These are phyloP conservation scores for Tephrocybe rancida DNA, from an alignment of 768 basidiomycete genomes.

Conservation along the genomic window DNA sequence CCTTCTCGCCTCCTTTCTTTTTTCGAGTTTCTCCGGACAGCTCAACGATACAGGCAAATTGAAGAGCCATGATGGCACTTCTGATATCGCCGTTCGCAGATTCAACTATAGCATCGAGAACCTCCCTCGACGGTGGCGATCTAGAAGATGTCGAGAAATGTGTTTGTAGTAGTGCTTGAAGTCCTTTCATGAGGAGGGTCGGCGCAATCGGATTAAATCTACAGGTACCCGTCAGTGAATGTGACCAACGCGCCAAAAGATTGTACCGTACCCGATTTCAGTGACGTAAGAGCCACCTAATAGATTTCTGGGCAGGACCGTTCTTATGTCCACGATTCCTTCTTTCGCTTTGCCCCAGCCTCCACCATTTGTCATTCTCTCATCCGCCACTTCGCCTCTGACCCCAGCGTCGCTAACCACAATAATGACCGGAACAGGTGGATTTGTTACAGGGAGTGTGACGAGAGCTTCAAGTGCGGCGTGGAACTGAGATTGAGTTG, in stretches of 20 bases:
- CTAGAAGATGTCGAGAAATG: constrained; percentile 43
- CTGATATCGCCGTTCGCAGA: constrained; percentile 90
- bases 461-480: constrained; percentile 63
- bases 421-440: constrained; percentile 71
- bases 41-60: constrained; percentile 72
- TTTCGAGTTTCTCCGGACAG: constrained; percentile 31
- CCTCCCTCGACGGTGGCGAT: constrained; percentile 58
- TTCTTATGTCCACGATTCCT: constrained; percentile 65
- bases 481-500: constrained; percentile 75
- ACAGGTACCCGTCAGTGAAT: constrained; percentile 7
- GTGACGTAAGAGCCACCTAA: constrained; percentile 74
- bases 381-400: constrained; percentile 66
- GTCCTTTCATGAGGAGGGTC: constrained; percentile 80
- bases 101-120: constrained; percentile 75
- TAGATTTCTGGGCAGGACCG: constrained; percentile 69
- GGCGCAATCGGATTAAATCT: constrained; percentile 94
- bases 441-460: constrained; percentile 30
- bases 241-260: not conserved
- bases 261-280: constrained; percentile 62
- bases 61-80: constrained; percentile 90
- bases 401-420: constrained; percentile 83
- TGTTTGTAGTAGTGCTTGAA: constrained; percentile 57
- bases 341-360: constrained; percentile 49
- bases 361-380: constrained; percentile 39
- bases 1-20: constrained; percentile 32